phyloP scores from a whole-genome alignment of 495 filamentous ascomycete genomes.

The Annulohypoxylon nitens region DNA sequence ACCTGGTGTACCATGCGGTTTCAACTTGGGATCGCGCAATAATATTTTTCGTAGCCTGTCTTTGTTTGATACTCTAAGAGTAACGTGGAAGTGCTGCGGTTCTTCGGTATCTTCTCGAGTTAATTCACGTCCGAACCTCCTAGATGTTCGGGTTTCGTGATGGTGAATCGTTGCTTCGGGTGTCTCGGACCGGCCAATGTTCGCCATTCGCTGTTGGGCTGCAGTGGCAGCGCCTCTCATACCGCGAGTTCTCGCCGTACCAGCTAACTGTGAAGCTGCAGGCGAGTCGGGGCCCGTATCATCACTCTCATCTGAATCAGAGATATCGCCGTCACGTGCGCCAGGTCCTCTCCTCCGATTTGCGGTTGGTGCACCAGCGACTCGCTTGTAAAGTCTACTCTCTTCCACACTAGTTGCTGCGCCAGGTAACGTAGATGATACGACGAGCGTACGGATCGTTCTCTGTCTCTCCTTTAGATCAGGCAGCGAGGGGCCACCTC shows the following conservation, averaged over 20 bases:
- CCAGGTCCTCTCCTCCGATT: constrained; percentile 69
- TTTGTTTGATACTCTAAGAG: constrained; percentile 72
- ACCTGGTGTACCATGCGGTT: constrained; percentile 54
- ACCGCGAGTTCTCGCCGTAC: constrained; percentile 86
- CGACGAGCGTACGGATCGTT: constrained; percentile 89
- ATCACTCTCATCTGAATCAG: constrained; percentile 88
- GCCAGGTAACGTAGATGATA: constrained; percentile 91
- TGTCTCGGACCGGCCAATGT: constrained; percentile 87
- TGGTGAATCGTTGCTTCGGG: constrained; percentile 79
- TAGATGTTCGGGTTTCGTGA: constrained; percentile 77
- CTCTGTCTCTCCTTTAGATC: constrained; percentile 95
- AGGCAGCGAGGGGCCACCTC: constrained; percentile 92
- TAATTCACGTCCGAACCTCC: constrained; percentile 68
- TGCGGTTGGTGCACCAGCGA: constrained; percentile 60
- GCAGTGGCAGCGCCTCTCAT: constrained; percentile 88
- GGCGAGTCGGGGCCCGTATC: constrained; percentile 90
- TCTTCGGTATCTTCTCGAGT: constrained; percentile 80
- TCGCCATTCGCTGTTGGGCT: constrained; percentile 79
- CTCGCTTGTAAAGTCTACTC: constrained; percentile 84
- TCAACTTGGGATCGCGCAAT: constrained; percentile 58
- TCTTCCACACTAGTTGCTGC: constrained; percentile 83
- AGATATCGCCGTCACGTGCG: constrained; percentile 79
- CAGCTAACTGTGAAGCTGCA: constrained; percentile 77
- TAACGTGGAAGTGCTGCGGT: constrained; percentile 75
- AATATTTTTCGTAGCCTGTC: constrained; percentile 70